Evolutionary conservation across 805 yeast species (phyloP), one percentile per base, ranked within the genome.

Genomic region (Pichia paraexigua): DNA sequence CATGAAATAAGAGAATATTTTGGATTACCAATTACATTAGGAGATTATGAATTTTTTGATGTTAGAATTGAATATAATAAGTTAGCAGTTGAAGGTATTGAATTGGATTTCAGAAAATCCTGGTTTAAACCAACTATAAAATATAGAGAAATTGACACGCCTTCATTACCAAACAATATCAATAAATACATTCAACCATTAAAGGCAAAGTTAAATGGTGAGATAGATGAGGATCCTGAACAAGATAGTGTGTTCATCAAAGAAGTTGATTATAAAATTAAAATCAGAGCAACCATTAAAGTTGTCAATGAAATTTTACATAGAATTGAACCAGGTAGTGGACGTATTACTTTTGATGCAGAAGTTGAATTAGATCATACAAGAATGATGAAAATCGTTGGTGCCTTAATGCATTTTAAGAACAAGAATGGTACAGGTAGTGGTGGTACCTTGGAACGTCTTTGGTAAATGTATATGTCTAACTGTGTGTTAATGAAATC

Each of bases 321-420:
- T 20, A 45, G 55, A 27, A 57, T 57, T 22, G 68, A 64, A 28
- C 55, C 61, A 9, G 63, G 58, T 2, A 50, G 62, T 20, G 71
- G 69, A 13, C 58, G 58, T n/a, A 62, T 68, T 27, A 53, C 63
- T 15, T 69, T 68, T 47, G 53, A 47, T 12, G 73, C 69, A 4
- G 62, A 65, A 10, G 61, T 69, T 13, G 70, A 68, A 46, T 66
- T 68, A 30, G 72, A 69, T 54, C 73, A 68, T 48, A 66, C 69
- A 9, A 63, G 65, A 52, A 62, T 65, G 9, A 59, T 69, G 37
- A 63, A 64, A 46, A 58, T 69, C 12, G 58, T 57, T 5, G 53
- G 57, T 24, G 63, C 64, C 21, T 43, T 60, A 6, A 49, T 69
- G 42, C 57, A 61, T 9, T 67, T 58, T 41, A 61, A 43, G 25